phyloP scores from a whole-genome alignment of 345 rosid species.

The Murraya paniculata region DNA sequence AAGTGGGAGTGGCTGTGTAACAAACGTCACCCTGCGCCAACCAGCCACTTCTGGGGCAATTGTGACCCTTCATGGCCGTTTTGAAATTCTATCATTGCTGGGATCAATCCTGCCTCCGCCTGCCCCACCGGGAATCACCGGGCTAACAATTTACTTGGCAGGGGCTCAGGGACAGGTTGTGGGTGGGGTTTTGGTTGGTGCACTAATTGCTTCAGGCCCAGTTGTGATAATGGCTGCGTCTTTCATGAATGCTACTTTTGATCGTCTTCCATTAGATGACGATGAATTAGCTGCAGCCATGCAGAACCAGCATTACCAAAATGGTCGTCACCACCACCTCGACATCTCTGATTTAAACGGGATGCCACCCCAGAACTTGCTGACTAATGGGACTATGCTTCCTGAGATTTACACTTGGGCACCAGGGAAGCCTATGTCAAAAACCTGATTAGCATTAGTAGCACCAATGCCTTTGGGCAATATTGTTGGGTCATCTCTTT shows the following conservation, averaged over 20 bases:
- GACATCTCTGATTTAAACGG: slow-evolving; percentile 64
- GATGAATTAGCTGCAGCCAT: slow-evolving; percentile 50
- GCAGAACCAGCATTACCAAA: slow-evolving; percentile 59
- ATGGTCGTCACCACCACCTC: slow-evolving; percentile 48
- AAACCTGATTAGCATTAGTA: slow-evolving; percentile 29
- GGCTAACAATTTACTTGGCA: slow-evolving; percentile 83
- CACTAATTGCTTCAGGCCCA: slow-evolving; percentile 89
- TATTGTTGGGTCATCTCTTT: background rate
- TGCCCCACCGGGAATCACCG: slow-evolving; percentile 80
- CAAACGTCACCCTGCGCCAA: slow-evolving; percentile 83
- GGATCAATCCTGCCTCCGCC: slow-evolving; percentile 95
- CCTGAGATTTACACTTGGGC: slow-evolving; percentile 75
- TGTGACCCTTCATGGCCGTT: slow-evolving; percentile 90
- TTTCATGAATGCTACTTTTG: slow-evolving; percentile 86
- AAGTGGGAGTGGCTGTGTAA: slow-evolving; percentile 81
- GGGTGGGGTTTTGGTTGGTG: slow-evolving; percentile 84
- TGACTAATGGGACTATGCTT: slow-evolving; percentile 44
- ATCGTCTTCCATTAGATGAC: slow-evolving; percentile 83
- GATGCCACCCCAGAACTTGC: slow-evolving; percentile 71
- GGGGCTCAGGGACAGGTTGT: slow-evolving; percentile 96
- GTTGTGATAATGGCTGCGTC: slow-evolving; percentile 89
- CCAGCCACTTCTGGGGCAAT: slow-evolving; percentile 78
- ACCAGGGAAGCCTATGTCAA: slow-evolving; percentile 44
- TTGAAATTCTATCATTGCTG: slow-evolving; percentile 85
- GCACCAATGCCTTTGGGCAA: background rate